Evolutionary conservation across 2,329 filamentous ascomycete genomes (phyloP), one percentile per base, ranked within the genome.

Genomic region (Nigrospora sphaerica): DNA sequence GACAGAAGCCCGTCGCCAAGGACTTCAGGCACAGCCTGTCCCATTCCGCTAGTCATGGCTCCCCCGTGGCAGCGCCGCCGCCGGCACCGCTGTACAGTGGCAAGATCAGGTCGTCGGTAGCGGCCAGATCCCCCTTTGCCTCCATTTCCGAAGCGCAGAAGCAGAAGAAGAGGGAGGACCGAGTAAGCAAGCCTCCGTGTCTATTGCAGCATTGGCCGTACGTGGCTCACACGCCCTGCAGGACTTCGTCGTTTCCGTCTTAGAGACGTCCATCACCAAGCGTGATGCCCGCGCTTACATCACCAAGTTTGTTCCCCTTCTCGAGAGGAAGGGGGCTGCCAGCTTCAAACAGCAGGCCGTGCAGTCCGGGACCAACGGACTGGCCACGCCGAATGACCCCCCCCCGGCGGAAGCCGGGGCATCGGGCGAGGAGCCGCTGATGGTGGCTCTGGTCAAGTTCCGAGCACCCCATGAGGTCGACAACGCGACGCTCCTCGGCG

Each of bases 241-340:
- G 85, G 88, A 95, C 60, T 86, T 95, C 58, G 84, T 95, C 57
- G 76, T 95, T 32, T 91, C 89, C 14, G 80, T 97, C 4, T 74
- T 98, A 32, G 88, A 88, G 58, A 89, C 91, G 16, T 89, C 90
- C 12, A 87, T 91, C 6, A 96, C 92, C 0, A 95, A 91, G 66
- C 83, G 93, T 57, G 93, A 98, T 69, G 90, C 91, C 41, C 91
- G 87, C 65, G 83, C 88, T 34, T 98, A 96, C 61, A 76, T 98
- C 14, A 86, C 93, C 56, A 91, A 89, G 50, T 95, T 96, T 63
- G 83, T 50, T 49, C 61, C 52, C 44, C 59, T 55, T 16, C 54
- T 64, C n/a, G 57, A 62, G 55, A 63, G 59, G 52, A 63, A 58
- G 46, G 52, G 53, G 42, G 57, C 56, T 48, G 66, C 58, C 17